Evolutionary conservation across 495 filamentous ascomycete species (phyloP).

Genomic region (Elaphomyces granulatus): DNA sequence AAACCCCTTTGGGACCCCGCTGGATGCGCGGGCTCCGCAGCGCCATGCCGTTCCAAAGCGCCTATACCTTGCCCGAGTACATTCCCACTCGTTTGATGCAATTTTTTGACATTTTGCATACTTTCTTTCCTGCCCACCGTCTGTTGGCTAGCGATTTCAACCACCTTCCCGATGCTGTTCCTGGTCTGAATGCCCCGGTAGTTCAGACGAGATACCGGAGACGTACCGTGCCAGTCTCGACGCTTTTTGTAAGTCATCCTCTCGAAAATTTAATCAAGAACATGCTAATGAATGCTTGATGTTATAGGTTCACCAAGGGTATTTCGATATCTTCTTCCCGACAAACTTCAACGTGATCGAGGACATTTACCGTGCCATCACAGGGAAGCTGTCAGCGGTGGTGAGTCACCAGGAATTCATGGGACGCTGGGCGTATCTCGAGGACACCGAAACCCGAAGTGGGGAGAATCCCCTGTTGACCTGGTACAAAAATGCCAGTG

Average conservation of each 20-base stretch:
- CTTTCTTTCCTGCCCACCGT: conserved; percentile 77
- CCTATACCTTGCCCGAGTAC: conserved; percentile 72
- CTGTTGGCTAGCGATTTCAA: conserved; percentile 88
- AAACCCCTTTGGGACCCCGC: conserved; percentile 40
- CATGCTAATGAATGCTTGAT: conserved; percentile 7
- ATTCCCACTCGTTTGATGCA: conserved; percentile 89
- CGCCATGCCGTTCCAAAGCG: conserved; percentile 47
- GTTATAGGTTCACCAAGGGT: conserved; percentile 87
- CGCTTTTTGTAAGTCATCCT: conserved; percentile 59
- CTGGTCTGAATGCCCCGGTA: conserved; percentile 79
- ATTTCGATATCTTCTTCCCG: conserved; percentile 97
- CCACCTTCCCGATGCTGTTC: conserved; percentile 62
- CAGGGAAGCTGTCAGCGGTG: conserved; percentile 76
- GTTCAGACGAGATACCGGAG: conserved; percentile 88
- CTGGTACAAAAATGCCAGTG: conserved; percentile 91
- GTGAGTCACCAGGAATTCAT: conserved; percentile 84
- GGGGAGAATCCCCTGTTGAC: conserved; percentile 86
- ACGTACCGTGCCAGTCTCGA: conserved; percentile 73
- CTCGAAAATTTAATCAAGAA: too few relatives aligned
- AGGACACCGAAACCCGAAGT: conserved; percentile 73
- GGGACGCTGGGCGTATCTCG: conserved; percentile 71
- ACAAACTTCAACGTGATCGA: conserved; percentile 84
- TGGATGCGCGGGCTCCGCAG: conserved; percentile 42
- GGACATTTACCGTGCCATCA: conserved; percentile 79
- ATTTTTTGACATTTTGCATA: conserved; percentile 81